phyloP scores from a whole-genome alignment of 495 filamentous ascomycete genomes.

The Penicillium verhagenii region DNA sequence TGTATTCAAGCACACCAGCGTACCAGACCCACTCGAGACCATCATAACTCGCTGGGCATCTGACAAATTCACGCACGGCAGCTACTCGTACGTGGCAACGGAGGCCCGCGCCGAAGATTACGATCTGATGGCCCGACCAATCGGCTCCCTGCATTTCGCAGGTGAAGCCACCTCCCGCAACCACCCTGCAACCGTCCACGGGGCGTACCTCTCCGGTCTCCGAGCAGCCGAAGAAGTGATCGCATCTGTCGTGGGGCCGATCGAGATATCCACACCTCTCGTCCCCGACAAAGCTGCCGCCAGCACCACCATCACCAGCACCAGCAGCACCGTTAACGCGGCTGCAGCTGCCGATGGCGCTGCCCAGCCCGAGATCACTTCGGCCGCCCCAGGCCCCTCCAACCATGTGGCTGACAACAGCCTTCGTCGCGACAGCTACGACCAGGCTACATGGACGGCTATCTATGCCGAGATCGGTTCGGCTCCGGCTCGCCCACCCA shows the following conservation, averaged over 20 bases:
- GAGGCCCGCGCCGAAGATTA: constrained; percentile 83
- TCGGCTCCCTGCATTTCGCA: constrained; percentile 92
- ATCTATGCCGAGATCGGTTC: constrained; percentile 70
- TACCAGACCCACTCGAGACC: constrained; percentile 79
- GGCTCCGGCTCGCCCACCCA: constrained; percentile 66
- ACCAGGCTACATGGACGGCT: constrained; percentile 67
- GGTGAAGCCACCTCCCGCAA: constrained; percentile 94
- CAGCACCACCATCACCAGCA: constrained; percentile 29
- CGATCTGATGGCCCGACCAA: constrained; percentile 79
- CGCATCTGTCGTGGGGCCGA: constrained; percentile 74
- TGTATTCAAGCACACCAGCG: constrained; percentile 58
- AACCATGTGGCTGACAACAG: constrained; percentile 42
- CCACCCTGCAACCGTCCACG: constrained; percentile 95
- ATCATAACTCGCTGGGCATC: constrained; percentile 93
- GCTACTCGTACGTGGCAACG: constrained; percentile 89
- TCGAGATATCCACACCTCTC: constrained; percentile 70
- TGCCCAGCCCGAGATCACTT: too few relatives aligned
- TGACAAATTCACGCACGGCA: constrained; percentile 85
- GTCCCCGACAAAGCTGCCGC: constrained; percentile 58
- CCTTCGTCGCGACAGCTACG: constrained; percentile 63
- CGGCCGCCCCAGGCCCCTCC: constrained; percentile 11
- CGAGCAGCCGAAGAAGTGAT: constrained; percentile 85
- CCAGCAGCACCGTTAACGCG: too few relatives aligned
- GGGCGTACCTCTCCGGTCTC: constrained; percentile 90
- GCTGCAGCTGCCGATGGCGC: too few relatives aligned